Conservation (phyloP, 2,329 filamentous ascomycete species). For the Mycocentrospora acerina region DNA sequence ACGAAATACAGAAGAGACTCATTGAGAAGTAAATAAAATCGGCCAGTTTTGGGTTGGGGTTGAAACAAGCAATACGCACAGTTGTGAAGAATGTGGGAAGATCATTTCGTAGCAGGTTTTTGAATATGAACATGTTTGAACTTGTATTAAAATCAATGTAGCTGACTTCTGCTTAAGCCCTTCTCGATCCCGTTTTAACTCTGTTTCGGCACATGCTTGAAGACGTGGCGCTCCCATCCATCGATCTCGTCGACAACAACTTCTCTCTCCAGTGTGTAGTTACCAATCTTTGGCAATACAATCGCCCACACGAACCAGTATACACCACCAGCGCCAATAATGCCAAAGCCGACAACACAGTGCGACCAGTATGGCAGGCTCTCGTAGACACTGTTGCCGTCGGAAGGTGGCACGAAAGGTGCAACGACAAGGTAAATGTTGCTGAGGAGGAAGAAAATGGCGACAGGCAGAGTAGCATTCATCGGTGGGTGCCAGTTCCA, state of each 20-base stretch:
- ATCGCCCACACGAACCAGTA: slow-evolving; percentile 57
- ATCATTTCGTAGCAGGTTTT: too few species aligned
- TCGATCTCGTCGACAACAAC: slow-evolving; percentile 35
- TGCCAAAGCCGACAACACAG: slow-evolving; percentile 54
- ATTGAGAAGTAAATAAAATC: too few species aligned
- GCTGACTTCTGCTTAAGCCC: too few species aligned
- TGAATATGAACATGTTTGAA: too few species aligned
- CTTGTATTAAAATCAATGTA: too few species aligned
- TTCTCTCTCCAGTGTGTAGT: slow-evolving; percentile 41
- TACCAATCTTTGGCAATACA: slow-evolving; percentile 48
- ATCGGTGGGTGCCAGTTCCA: slow-evolving; percentile 54
- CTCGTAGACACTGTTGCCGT: slow-evolving; percentile 54
- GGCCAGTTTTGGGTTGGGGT: too few species aligned
- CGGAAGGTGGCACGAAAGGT: slow-evolving; percentile 53
- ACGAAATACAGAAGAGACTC: too few species aligned
- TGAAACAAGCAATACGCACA: too few species aligned
- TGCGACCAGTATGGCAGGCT: slow-evolving; percentile 56
- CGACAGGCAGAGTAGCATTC: slow-evolving; percentile 53
- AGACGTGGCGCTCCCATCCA: slow-evolving; percentile 44
- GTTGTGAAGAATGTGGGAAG: too few species aligned
- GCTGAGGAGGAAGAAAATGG: slow-evolving; percentile 54
- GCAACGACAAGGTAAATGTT: slow-evolving; percentile 56
- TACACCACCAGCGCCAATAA: slow-evolving; percentile 52
- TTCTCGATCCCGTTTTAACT: background rate
- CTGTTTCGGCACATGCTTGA: slow-evolving; percentile 29